These are phyloP conservation scores for Hymenoscyphus linearis DNA, from an alignment of 2,329 filamentous ascomycete species.

Conservation along the genomic window DNA sequence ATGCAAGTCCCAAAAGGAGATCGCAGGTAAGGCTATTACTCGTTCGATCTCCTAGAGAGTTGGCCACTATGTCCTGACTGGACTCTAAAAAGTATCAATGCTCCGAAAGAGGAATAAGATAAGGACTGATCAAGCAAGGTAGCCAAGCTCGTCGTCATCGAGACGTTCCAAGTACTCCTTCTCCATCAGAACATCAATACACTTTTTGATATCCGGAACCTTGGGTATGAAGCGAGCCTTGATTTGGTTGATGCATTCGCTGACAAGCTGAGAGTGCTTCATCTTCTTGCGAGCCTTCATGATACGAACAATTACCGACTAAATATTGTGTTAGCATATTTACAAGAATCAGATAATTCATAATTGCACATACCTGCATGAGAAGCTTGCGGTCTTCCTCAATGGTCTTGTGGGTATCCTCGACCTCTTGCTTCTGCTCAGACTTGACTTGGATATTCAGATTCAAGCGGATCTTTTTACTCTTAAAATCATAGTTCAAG, in stretches of 20 bases:
- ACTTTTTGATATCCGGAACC: conserved; percentile 96
- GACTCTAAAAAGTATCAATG: conserved; percentile 6
- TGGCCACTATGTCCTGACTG: conserved; percentile 4
- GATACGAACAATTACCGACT: conserved; percentile 98
- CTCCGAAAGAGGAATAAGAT: conserved; percentile 11
- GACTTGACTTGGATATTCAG: conserved; percentile 92
- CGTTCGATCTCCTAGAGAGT: not conserved
- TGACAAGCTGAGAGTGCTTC: conserved; percentile 92
- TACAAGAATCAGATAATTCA: not conserved
- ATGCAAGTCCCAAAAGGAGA: not conserved
- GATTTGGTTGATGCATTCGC: conserved; percentile 94
- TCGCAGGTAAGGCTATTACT: not conserved
- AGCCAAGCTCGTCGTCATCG: conserved; percentile 90
- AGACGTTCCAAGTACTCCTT: conserved; percentile 98
- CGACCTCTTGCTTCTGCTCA: conserved; percentile 92
- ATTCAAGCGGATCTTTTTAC: conserved; percentile 97
- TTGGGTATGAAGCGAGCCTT: conserved; percentile 89
- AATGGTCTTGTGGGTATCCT: conserved; percentile 98
- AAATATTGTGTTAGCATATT: conserved; percentile 28
- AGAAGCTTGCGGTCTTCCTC: conserved; percentile 96
- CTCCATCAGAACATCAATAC: conserved; percentile 96
- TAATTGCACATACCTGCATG: conserved; percentile 69
- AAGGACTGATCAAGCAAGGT: conserved; percentile 64
- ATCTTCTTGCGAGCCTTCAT: conserved; percentile 99
- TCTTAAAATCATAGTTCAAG: conserved; percentile 94